Percentiles rank a stretch among this genome's conserved stretches.
These are phyloP conservation scores for Aphanomyces euteiches DNA, from an alignment of 352 stramenopile species.

Conservation along the genomic window DNA sequence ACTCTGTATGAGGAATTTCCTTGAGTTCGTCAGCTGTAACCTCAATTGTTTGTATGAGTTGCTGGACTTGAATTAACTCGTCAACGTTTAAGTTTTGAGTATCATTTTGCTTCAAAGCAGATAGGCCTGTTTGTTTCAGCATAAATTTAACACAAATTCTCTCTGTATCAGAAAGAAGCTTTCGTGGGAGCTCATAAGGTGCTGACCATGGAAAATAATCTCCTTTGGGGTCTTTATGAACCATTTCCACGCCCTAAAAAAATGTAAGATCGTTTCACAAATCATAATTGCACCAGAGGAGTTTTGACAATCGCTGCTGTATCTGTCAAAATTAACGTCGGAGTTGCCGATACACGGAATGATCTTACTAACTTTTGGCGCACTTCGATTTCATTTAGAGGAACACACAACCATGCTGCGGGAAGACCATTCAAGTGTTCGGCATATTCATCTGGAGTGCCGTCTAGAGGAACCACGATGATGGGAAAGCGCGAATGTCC, in stretches of 20 bases:
- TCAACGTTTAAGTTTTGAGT: slow-evolving; percentile 9
- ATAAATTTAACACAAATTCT: slow-evolving; percentile 57
- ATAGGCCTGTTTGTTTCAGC: slow-evolving; percentile 69
- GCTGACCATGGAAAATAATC: slow-evolving; percentile 59
- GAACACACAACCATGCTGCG: slow-evolving; percentile 65
- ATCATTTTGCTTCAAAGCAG: slow-evolving; percentile 54
- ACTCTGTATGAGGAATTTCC: neutral
- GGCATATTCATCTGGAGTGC: slow-evolving; percentile 55
- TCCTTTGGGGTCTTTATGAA: slow-evolving; percentile 57
- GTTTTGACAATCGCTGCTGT: slow-evolving; percentile 58
- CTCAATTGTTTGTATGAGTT: slow-evolving; percentile 18
- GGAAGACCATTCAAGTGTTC: slow-evolving; percentile 55
- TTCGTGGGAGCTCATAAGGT: slow-evolving; percentile 53
- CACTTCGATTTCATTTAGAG: slow-evolving; percentile 64
- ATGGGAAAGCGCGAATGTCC: slow-evolving; percentile 54
- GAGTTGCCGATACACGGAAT: slow-evolving; percentile 56
- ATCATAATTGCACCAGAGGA: slow-evolving; percentile 29
- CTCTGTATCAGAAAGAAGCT: slow-evolving; percentile 53
- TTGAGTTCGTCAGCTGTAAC: neutral
- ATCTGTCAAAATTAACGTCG: slow-evolving; percentile 59
- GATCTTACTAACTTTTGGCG: slow-evolving; percentile 65
- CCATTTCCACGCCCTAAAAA: slow-evolving; percentile 57
- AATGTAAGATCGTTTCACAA: neutral
- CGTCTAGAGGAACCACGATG: slow-evolving; percentile 75
- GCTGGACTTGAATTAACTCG: slow-evolving; percentile 11